Evolutionary conservation across 106 monocot species (phyloP).

Genomic region (Triglochin maritima): DNA sequence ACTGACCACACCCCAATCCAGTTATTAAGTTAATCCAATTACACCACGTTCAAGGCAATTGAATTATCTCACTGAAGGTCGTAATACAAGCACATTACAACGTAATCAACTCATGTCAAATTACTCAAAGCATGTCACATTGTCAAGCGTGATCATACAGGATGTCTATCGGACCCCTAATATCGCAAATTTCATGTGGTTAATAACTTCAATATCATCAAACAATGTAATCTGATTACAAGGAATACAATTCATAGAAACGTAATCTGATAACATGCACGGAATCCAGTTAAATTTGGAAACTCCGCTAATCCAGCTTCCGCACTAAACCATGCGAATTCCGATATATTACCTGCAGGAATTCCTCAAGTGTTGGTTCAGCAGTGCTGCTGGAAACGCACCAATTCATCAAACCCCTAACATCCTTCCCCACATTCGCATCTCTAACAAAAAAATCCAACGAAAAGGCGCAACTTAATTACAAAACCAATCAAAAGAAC

Average conservation of each 20-base stretch:
- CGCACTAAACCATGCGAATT: background rate
- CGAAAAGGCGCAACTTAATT: background rate
- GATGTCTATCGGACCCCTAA: too few relatives aligned
- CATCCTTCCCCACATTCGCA: conserved; percentile 17
- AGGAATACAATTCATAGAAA: background rate
- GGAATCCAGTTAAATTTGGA: too few relatives aligned
- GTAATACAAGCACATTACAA: too few relatives aligned
- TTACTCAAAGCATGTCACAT: too few relatives aligned
- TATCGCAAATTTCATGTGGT: too few relatives aligned
- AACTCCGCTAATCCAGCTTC: too few relatives aligned
- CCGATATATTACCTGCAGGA: conserved; percentile 27
- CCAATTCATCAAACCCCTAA: conserved; percentile 42
- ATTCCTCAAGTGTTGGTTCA: conserved; percentile 31
- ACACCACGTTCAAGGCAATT: too few relatives aligned
- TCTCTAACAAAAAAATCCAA: background rate
- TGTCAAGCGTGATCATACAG: too few relatives aligned
- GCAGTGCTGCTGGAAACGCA: conserved; percentile 31
- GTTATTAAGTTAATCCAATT: too few relatives aligned
- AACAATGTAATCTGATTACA: background rate
- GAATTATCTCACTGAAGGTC: too few relatives aligned
- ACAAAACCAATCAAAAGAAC: background rate
- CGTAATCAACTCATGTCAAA: too few relatives aligned
- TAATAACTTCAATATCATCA: background rate
- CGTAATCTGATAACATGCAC: background rate
- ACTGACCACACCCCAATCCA: too few relatives aligned